Percentiles rank a stretch among this genome's conserved stretches.
Evolutionary conservation across 1,284 basidiomycete genomes (phyloP).

Genomic region (Ustilago loliicola): DNA sequence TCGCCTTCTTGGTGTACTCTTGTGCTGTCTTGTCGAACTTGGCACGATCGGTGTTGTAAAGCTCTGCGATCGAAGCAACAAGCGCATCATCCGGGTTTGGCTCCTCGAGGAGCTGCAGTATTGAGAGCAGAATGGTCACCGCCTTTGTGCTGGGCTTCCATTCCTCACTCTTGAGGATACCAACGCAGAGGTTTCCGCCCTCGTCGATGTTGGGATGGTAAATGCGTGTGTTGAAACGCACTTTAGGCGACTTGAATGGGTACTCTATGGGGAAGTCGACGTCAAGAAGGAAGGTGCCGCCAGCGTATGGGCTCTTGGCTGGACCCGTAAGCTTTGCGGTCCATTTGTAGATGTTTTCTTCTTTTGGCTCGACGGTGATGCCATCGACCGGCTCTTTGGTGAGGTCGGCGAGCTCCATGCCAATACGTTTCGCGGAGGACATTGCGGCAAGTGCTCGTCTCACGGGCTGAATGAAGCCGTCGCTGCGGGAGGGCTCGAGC

Average conservation of each 20-base stretch:
- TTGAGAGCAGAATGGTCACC: slow-evolving; percentile 62
- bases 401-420: slow-evolving; percentile 61
- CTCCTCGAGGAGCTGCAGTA: slow-evolving; percentile 65
- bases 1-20: slow-evolving; percentile 61
- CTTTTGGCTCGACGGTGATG: slow-evolving; percentile 55
- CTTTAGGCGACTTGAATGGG: slow-evolving; percentile 70
- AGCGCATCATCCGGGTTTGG: slow-evolving; percentile 68
- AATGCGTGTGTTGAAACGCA: slow-evolving; percentile 64
- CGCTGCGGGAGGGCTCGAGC: neutral
- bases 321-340: slow-evolving; percentile 56
- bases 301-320: slow-evolving; percentile 59
- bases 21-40: slow-evolving; percentile 62
- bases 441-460: slow-evolving; percentile 13
- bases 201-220: slow-evolving; percentile 71
- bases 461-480: slow-evolving; percentile 6
- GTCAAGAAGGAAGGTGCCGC: slow-evolving; percentile 66
- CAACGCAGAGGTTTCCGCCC: slow-evolving; percentile 67
- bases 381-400: slow-evolving; percentile 57
- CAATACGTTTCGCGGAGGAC: slow-evolving; percentile 53
- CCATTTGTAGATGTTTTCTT: slow-evolving; percentile 65
- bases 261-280: slow-evolving; percentile 70
- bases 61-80: slow-evolving; percentile 66
- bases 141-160: slow-evolving; percentile 71
- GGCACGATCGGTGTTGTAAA: slow-evolving; percentile 61
- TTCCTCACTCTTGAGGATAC: slow-evolving; percentile 68